A percentile compares a stretch with the other conserved stretches of the same genome.
Evolutionary conservation across 371 early-diverging fungal genomes (phyloP).

Genomic region (Conidiobolus incongruus): DNA sequence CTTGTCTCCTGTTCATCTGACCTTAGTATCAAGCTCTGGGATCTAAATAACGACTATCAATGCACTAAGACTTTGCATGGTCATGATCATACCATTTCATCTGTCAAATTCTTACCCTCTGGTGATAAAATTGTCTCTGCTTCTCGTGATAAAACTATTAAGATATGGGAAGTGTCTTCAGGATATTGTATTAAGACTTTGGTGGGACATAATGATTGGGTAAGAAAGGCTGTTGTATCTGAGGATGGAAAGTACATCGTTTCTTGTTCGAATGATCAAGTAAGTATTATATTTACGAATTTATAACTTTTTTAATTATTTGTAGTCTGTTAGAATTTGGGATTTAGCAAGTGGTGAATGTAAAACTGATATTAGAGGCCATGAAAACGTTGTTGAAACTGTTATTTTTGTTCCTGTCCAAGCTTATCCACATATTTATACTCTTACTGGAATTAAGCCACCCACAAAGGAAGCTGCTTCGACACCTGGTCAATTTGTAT

Average conservation of each 20-base stretch:
- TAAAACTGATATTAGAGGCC: constrained; percentile 58
- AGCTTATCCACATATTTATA: constrained; percentile 35
- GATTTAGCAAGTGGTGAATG: constrained; percentile 48
- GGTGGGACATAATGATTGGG: constrained; percentile 69
- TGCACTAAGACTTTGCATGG: constrained; percentile 69
- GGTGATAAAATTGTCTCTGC: constrained; percentile 61
- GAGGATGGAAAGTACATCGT: constrained; percentile 49
- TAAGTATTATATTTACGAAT: constrained; percentile 9
- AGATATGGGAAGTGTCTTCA: constrained; percentile 68
- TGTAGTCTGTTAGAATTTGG: constrained; percentile 61
- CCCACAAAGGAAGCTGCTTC: constrained; percentile 12
- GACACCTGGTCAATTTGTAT: constrained; percentile 38
- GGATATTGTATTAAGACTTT: constrained; percentile 65
- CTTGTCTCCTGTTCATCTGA: constrained; percentile 76
- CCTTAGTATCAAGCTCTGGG: constrained; percentile 78
- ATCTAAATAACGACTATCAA: constrained; percentile 57
- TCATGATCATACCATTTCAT: constrained; percentile 79
- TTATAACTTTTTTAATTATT: background rate
- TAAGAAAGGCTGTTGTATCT: constrained; percentile 36
- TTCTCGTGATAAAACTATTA: constrained; percentile 71
- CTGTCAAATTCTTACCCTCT: constrained; percentile 44
- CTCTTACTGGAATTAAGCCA: constrained; percentile 40
- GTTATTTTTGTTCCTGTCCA: constrained; percentile 54
- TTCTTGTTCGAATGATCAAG: constrained; percentile 71
- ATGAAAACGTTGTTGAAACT: constrained; percentile 87